Evolutionary conservation across 495 filamentous ascomycete genomes (phyloP), one percentile per base, ranked within the genome.

Genomic region (Xylaria acuta): DNA sequence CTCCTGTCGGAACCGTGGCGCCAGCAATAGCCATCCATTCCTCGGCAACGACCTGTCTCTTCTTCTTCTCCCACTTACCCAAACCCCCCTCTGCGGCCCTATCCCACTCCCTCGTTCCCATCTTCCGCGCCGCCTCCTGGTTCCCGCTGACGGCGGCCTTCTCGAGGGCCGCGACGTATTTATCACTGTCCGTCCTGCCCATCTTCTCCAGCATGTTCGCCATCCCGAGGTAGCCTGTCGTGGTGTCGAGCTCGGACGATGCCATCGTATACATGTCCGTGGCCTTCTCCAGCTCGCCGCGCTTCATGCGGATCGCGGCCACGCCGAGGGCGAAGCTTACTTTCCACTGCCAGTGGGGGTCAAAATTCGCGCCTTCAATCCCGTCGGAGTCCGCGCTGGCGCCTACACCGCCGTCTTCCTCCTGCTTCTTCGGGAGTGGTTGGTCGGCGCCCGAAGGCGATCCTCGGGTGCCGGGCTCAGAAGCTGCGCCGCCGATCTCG

Each of bases 271-370:
- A 77, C 6, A 76, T 25, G 16, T 47, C 75, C 5, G 25, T 9
- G 7, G 82, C 83, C 9, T 67, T 70, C 3, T 73, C 71, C 7
- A 18, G 34, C 9, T 70, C 36, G 47, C 68, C 69, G n/a, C 54
- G 71, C 41, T 69, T 41, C 16, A 72, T 9, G 20, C 76, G 69
- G 62, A 83, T 75, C 25, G 16, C 34, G 47, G 76, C 79, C 1
- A 75, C 74, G 43, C 56, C 72, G 30, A 74, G 69, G 16, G 77
- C 67, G 72, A 79, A 84, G 64, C 63, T 53, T 2, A 47, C 51
- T 59, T 81, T 79, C 75, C 76, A 79, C 40, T 74, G 70, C 82
- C 82, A 85, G 64, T 49, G 68, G 53, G 78, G 76, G 43, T 63
- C 30, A 49, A 65, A 65, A 16, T 45, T 1, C 5, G 36, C 32